Evolutionary conservation across 306 rosid genomes (phyloP), one percentile per base, ranked within the genome.

Genomic region (Cercis canadensis): DNA sequence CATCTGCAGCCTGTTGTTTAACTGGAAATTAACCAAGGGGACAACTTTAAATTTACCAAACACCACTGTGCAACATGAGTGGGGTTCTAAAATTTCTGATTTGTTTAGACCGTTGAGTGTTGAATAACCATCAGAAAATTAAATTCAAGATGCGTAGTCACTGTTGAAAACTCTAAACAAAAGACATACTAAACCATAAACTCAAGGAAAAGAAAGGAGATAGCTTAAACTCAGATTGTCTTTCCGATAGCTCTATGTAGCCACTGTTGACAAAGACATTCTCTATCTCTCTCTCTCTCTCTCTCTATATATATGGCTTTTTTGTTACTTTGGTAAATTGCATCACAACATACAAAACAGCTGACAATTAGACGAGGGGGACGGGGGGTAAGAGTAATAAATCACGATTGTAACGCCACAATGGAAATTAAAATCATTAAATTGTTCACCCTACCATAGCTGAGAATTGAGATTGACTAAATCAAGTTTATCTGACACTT

Each of bases 381-480:
- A 24, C 45, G 33, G 31, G 31, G 53, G 45, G 21, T 24, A 24
- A 24, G 1, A 24, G 7, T 37, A 6, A 37, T 37, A 37, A 37
- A 10, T 17, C 51, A 46, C 49, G 19, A 3, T 53, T 18, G 40
- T 19, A 67, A 43, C 32, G 19, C 43, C 44, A 34, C 19, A 40
- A n/a, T 17, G 52, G 36, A 15, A 12, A 50, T 31, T 17, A 6
- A 52, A 60, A 68, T 18, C 39, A 69, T 36, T 13, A 55, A 64
- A 44, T 32, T 5, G 29, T 62, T 44, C 46, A 70, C 4, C 17
- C 61, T 3, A 41, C 12, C 66, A 45, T 15, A 44, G 14, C 59
- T 64, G 57, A 19, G 32, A 16, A 37, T 37, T 37, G 43, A 37
- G 10, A 37, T 18, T 13, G 44, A 43, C 36, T 50, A 53, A 52